Evolutionary conservation across 352 stramenopile genomes (phyloP), one percentile per base, ranked within the genome.

Genomic region (Pythium dissimile): DNA sequence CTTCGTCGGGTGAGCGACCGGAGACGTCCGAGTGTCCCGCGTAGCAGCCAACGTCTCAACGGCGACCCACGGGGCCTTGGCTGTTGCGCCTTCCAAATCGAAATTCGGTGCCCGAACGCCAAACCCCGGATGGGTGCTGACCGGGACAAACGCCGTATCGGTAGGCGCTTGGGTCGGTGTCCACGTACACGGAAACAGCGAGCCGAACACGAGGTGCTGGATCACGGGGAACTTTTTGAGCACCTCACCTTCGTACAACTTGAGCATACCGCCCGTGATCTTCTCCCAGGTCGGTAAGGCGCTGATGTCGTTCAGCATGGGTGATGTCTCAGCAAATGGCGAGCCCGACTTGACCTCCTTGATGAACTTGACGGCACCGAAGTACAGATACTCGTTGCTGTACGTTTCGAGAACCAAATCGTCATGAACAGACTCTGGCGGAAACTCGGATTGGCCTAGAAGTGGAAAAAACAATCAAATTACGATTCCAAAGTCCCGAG

Each of bases 181-280:
- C 85, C 81, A 93, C 50, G 81, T 89, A 67, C 81, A 93, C 28
- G 80, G 84, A 20, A 98, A 94, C 20, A 98, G 71, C 38, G 86
- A 89, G 32, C 97, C 96, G 71, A 99, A 99, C 30, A 98, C 77
- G 59, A 99, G 87, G 69, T 99, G 97, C 77, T 99, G 97, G 45
- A 99, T 98, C 16, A 99, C 97, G 16, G 95, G 94, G 42, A 98
- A 77, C 66, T 99, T 99, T 62, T 97, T 95, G 30, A 99, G 75
- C 42, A 99, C 97, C 79, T 99, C 97, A 48, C 95, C 95, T 51
- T 94, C 84, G 65, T 95, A 97, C 44, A 95, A 59, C 72, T 94
- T 95, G 49, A 95, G 77, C 83, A 96, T 93, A 13, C 84, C 84
- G 54, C 81, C 74, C 50, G 96, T 96, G 52, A 96, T 93, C 72